phyloP scores from a whole-genome alignment of 139 green algal species.

The Auxenochlorella pyrenoidosa region DNA sequence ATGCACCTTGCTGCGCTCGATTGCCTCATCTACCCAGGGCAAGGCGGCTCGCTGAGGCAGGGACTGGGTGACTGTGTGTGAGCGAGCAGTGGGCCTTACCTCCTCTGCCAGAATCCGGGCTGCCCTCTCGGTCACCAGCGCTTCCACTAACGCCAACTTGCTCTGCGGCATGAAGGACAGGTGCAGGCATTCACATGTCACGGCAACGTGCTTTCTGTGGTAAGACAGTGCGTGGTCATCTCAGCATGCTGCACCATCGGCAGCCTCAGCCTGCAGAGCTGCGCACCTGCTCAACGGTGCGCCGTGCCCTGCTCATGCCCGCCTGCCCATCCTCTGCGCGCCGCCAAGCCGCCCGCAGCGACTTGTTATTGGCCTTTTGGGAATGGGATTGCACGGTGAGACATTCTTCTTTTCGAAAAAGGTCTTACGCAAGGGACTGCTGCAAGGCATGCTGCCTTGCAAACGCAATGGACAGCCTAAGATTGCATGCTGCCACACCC shows the following conservation, averaged over 20 bases:
- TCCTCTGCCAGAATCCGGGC: constrained; percentile 39
- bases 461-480: not conserved
- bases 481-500: not conserved
- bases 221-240: not conserved
- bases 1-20: no score
- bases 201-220: not conserved
- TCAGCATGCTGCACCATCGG: not conserved
- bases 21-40: no score
- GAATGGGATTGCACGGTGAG: not conserved
- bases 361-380: not conserved
- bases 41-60: not conserved
- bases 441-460: not conserved
- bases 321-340: constrained; percentile 23
- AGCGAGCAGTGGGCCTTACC: not conserved
- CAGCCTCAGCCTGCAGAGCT: no score
- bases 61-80: no score
- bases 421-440: not conserved
- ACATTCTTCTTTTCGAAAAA: not conserved
- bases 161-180: not conserved
- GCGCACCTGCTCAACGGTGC: constrained; percentile 13
- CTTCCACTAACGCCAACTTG: constrained; percentile 30
- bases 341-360: constrained; percentile 17
- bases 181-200: not conserved
- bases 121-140: constrained; percentile 37
- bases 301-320: constrained; percentile 30